Evolutionary conservation across 2,329 filamentous ascomycete genomes (phyloP), one percentile per base, ranked within the genome.

Genomic region (Epichloe brachyelytri): DNA sequence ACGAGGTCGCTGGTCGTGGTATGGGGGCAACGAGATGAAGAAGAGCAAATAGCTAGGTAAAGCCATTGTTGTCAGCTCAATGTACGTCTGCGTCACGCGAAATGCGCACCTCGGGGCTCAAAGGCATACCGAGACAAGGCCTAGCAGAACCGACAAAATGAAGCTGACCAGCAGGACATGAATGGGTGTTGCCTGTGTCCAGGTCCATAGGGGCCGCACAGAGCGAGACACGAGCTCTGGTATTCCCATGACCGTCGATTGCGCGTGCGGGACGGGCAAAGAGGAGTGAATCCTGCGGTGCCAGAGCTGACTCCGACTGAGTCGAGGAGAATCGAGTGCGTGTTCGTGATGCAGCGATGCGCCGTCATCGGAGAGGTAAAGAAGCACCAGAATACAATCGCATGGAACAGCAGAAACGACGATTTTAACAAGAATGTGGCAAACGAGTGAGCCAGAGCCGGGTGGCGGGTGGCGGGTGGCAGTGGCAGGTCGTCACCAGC

Each of bases 11-110:
- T 22, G 75, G 71, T 51, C 93, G 86, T 10, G 93, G 93, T 48
- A 82, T 80, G 15, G 90, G 90, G 8, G 90, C 90, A 64, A 94
- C 74, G 53, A 88, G 66, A 63, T 81, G 82, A 46, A 96, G 78
- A 54, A 83, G 69, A 48, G 80, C 62, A 62, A 86, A 90, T 60
- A 83, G 62, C 69, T 71, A 51, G 22, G 46, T 37, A 14, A 38
- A 38, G 12, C 39, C 20, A 22, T 50, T 41, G 36, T 49, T 33
- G 48, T 58, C 39, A 59, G 54, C 45, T 49, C 38, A 38, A 19
- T 14, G 33, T 19, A 14, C 19, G 17, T 14, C 33, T n/a, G 34
- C 8, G 26, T 4, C 7, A 19, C 36, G 19, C 17, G 14, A 14
- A 22, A 30, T 34, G 2, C 6, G 20, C 22, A n/a, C 20, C 20